Base-by-base conservation (phyloP, 306 rosid species). In the Cucurbita maxima region DNA sequence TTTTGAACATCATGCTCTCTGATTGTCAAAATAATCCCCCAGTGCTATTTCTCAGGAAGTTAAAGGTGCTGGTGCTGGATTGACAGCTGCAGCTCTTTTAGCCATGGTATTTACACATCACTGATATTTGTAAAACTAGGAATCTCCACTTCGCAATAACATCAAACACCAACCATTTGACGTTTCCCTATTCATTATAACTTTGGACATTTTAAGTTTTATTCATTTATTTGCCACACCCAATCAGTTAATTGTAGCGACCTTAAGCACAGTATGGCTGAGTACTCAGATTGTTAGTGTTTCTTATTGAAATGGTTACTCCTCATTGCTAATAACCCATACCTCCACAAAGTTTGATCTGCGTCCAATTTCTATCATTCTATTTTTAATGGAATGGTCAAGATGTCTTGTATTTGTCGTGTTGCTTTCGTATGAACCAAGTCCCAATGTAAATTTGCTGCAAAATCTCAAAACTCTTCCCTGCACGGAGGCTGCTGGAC, bases 41-140 rank as follows among this genome's bases (percentile, higher is more conserved):
- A 69, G 34, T 74, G 68, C 69, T 30, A 76, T 73, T 81, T 79
- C 75, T 76, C 67, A 94, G 98, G 98, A 94, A 87, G 95, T 90
- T 75, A 94, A 90, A 83, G 98, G 98, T 77, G 20, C 85, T 58
- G 98, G 98, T 73, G 97, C 98, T 84, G 98, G 98, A 76, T 79
- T 94, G 80, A 90, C 95, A 82, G 97, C 98, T 60, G 97, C 98
- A 0, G 89, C 58, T 78, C 88, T 94, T 86, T 77, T 94, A 86
- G 98, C 97, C 68, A 90, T 89, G 98, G 98, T 94, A 85, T 81
- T 75, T 81, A 77, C 20, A 72, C 78, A 68, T 62, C 66, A 60
- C 58, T 15, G 79, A 71, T 75, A 74, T 71, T 81, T 61, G 37
- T 45, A 76, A 78, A 62, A 78, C 73, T 71, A 58, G 58, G 37